Evolutionary conservation across 306 rosid species (phyloP), one percentile per base, ranked within the genome.

Genomic region (Trifolium subterraneum): DNA sequence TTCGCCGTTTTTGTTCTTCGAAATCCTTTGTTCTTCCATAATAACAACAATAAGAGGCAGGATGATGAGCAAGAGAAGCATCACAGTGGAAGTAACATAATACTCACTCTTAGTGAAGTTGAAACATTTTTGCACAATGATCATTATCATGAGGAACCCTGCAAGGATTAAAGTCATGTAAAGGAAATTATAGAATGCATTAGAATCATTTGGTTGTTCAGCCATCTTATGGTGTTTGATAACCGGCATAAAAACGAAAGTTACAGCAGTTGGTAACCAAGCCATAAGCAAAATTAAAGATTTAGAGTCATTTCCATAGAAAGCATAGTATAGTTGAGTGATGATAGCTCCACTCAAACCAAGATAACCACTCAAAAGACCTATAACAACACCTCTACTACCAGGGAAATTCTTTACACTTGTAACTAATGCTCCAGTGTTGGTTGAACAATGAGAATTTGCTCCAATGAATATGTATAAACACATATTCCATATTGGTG

Each of bases 211-310:
- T 27, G 65, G 23, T 23, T 78, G 59, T 27, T 81, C 45, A 58
- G 59, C 8, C 9, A 86, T 75, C 56, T 42, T 41, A 54, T 83
- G 81, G 36, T 82, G 51, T 74, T 66, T 77, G 13, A 89, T 78
- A 12, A 88, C 72, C 0, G 87, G 86, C 1, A 88, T 38, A 20
- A 89, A 85, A 54, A 61, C 27, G 7, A 89, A 72, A 33, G 91
- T 74, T 2, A 80, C 47, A 5, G 79, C 93, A 2, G 87, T 79
- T 6, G 97, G 97, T 10, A 92, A 71, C 96, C 96, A 92, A 0
- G 91, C 91, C 75, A 88, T 81, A 20, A 89, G 85, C 61, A 89
- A 65, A 58, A 88, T 74, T 27, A 89, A 77, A 36, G 88, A 81
- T 12, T 86, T 83, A 0, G 87, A 78, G 38, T 89, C 84, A 6